These are phyloP conservation scores for Gnomoniopsis smithogilvyi DNA, from an alignment of 2,329 filamentous ascomycete species.

Conservation along the genomic window DNA sequence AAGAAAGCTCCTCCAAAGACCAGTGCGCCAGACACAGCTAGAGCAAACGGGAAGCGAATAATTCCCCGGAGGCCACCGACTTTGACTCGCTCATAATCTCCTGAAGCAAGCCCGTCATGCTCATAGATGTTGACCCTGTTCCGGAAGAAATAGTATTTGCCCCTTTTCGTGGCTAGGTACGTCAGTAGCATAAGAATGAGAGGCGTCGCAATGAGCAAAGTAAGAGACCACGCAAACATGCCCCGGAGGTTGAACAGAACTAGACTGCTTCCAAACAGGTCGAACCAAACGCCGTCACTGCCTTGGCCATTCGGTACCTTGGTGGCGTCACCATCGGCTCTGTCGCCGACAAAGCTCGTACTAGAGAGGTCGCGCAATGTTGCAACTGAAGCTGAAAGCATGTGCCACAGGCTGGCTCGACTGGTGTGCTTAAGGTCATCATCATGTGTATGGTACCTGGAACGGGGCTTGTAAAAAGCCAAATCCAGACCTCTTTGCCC, in stretches of 20 bases:
- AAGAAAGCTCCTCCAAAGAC: constrained; percentile 72
- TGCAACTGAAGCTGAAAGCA: constrained; percentile 80
- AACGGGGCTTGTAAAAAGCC: constrained; percentile 83
- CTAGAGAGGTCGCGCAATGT: constrained; percentile 71
- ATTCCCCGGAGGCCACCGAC: constrained; percentile 78
- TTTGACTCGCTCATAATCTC: constrained; percentile 53
- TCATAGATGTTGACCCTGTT: constrained; percentile 54
- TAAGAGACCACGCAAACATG: constrained; percentile 84
- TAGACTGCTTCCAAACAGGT: constrained; percentile 78
- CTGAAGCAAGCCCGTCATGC: constrained; percentile 39
- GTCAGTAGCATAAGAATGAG: constrained; percentile 68
- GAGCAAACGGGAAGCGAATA: constrained; percentile 76
- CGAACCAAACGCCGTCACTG: constrained; percentile 84
- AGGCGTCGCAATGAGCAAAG: constrained; percentile 76
- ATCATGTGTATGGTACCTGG: constrained; percentile 86
- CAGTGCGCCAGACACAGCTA: constrained; percentile 64
- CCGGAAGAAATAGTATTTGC: constrained; percentile 88
- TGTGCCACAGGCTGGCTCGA: constrained; percentile 78
- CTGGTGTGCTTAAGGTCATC: constrained; percentile 81
- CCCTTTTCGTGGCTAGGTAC: constrained; percentile 63
- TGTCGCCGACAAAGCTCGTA: constrained; percentile 60
- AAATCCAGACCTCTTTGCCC: constrained; percentile 88
- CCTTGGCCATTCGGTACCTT: constrained; percentile 65
- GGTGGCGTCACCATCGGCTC: constrained; percentile 51
- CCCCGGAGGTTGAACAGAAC: constrained; percentile 76